Base-by-base conservation (phyloP, 345 rosid genomes). In the Linum lewisii region DNA sequence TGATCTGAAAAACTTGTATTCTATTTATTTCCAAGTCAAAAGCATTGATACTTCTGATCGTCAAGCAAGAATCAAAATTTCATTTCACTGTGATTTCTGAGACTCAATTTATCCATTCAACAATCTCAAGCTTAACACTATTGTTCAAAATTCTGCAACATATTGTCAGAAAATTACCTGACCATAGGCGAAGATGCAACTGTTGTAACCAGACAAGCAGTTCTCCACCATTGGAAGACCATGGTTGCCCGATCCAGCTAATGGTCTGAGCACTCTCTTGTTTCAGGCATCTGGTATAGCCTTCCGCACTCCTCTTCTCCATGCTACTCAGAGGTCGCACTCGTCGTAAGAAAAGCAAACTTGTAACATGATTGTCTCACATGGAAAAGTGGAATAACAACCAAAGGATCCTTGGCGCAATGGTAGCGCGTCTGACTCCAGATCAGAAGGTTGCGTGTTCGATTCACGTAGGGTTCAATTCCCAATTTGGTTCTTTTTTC, bases 111-210 rank as follows among this genome's bases (percentile, higher is more conserved):
- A 11, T 42, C 18, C 47, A 42, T 42, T 11, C 47, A 51, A 22
- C 34, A 29, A 29, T 5, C 34, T 29, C 34, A 29, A 4, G 34
- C 34, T 4, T 29, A 29, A 29, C n/a, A 8, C 34, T 29, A 29
- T 8, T 29, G 34, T 29, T 29, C 7, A 29, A 29, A 22, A 51
- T 18, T 22, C 24, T 19, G 19, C 11, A 19, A 19, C 24, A 51
- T 51, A 14, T 51, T 19, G 23, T 19, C 11, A 5, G 51, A 51
- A 49, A 66, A 49, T 23, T 87, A 93, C 99, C 97, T 93, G 99
- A 34, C 97, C 99, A 69, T 89, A 93, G 5, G 97, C 99, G 77
- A 93, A 93, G 79, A 93, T 86, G 73, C 99, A 92, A 68, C 97
- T 89, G 44, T 93, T 93, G 70, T 92, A 87, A 23, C 99, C 99